Percentiles rank a stretch among this genome's conserved stretches.
Evolutionary conservation across 2,329 filamentous ascomycete species (phyloP).

Genomic region (Botryotinia convoluta): DNA sequence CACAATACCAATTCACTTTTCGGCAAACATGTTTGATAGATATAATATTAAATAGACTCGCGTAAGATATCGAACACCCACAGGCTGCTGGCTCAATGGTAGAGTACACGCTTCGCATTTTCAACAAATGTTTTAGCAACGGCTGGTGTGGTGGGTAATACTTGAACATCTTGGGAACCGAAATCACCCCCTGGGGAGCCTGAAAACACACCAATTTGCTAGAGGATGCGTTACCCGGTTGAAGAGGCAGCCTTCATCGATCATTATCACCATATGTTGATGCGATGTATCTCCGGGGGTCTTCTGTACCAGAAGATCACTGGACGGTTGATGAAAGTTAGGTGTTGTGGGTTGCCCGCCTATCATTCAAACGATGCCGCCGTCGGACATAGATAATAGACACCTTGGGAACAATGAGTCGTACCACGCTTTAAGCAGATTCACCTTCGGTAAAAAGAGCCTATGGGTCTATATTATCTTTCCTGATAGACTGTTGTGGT

Average conservation of each 20-base stretch:
- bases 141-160: slow-evolving; percentile 4
- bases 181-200: slow-evolving; percentile 3
- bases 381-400: not conserved
- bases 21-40: not conserved
- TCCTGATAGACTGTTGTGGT: too few species aligned
- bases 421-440: not conserved
- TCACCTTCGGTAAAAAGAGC: not conserved
- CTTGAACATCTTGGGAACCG: slow-evolving; percentile 3
- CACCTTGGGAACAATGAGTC: not conserved
- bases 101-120: not conserved
- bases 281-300: too few species aligned
- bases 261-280: not conserved
- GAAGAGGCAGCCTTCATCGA: slow-evolving; percentile 9
- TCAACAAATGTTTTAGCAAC: not conserved
- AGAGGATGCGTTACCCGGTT: slow-evolving; percentile 6
- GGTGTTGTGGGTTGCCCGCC: not conserved
- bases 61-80: not conserved
- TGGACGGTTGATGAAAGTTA: not conserved
- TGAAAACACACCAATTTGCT: not conserved
- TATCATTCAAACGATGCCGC: not conserved
- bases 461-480: too few species aligned
- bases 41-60: not conserved
- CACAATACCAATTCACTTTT: not conserved
- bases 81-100: slow-evolving; percentile 8
- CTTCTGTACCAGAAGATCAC: not conserved